These are phyloP conservation scores for Neolecta irregularis DNA, from an alignment of 1,139 yeast genomes.

Conservation along the genomic window DNA sequence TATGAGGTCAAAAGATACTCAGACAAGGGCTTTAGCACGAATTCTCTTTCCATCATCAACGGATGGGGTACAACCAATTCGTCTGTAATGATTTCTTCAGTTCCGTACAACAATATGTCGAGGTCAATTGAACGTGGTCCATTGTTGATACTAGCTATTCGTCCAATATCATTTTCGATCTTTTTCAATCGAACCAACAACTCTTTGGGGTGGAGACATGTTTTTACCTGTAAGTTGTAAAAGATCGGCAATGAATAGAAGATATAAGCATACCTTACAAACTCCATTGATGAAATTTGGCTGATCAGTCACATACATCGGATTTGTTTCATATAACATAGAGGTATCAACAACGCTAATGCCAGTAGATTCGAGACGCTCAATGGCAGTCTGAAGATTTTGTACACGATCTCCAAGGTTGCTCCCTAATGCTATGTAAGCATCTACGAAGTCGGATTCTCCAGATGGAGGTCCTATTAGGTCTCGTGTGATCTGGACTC, in stretches of 20 bases:
- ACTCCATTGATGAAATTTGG: constrained; percentile 75
- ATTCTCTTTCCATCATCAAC: constrained; percentile 73
- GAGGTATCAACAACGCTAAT: constrained; percentile 48
- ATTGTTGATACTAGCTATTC: constrained; percentile 67
- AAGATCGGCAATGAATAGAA: background rate
- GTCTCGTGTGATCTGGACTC: constrained; percentile 52
- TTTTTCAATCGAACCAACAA: constrained; percentile 47
- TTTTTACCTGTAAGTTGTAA: constrained; percentile 29
- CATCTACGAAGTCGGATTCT: constrained; percentile 32
- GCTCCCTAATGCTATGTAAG: constrained; percentile 77
- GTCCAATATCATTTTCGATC: constrained; percentile 54
- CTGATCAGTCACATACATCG: constrained; percentile 81
- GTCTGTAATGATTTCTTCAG: constrained; percentile 32
- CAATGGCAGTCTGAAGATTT: constrained; percentile 46
- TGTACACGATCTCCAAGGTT: constrained; percentile 58
- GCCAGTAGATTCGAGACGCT: constrained; percentile 30
- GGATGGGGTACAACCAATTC: constrained; percentile 65
- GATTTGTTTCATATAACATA: constrained; percentile 70
- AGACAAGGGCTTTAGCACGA: constrained; percentile 77
- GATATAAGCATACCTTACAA: constrained; percentile 22
- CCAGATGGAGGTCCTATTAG: constrained; percentile 21
- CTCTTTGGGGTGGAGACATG: constrained; percentile 44
- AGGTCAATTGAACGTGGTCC: constrained; percentile 87
- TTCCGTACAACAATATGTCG: constrained; percentile 66
- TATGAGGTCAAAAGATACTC: constrained; percentile 28